These are phyloP conservation scores for Trichoderma endophyticum DNA, from an alignment of 2,329 filamentous ascomycete species.

Conservation along the genomic window DNA sequence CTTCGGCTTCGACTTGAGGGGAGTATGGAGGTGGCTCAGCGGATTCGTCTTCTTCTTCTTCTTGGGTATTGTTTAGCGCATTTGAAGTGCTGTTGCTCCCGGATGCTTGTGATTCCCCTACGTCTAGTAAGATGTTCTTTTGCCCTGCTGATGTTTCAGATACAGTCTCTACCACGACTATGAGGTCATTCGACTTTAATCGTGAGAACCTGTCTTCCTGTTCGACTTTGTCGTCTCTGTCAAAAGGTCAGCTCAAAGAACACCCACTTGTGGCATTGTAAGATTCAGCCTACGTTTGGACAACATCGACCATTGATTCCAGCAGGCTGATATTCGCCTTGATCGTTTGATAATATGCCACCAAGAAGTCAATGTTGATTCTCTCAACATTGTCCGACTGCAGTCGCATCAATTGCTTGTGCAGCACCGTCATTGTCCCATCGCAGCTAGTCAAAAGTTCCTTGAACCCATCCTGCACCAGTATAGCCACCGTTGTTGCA, in stretches of 20 bases:
- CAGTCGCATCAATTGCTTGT: slow-evolving; percentile 36
- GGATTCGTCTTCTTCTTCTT: not conserved
- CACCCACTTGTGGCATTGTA: fast-evolving
- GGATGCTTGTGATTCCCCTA: not conserved
- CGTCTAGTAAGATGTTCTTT: slow-evolving; percentile 22
- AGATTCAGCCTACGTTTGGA: slow-evolving; percentile 23
- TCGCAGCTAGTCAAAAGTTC: slow-evolving; percentile 31
- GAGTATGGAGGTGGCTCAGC: slow-evolving; percentile 28
- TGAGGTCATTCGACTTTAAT: slow-evolving; percentile 20
- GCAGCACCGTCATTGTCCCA: slow-evolving; percentile 28
- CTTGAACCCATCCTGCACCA: slow-evolving; percentile 30
- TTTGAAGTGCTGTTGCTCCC: slow-evolving; percentile 6
- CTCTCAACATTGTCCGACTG: slow-evolving; percentile 25
- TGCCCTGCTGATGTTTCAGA: slow-evolving; percentile 21
- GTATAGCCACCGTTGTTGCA: slow-evolving; percentile 29
- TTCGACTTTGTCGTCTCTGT: slow-evolving; percentile 22
- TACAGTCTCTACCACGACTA: slow-evolving; percentile 24
- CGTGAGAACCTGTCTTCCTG: slow-evolving; percentile 28
- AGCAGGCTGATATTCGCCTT: slow-evolving; percentile 20
- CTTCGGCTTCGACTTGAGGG: not conserved
- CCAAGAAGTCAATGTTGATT: slow-evolving; percentile 28
- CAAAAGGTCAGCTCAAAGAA: not conserved
- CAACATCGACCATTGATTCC: slow-evolving; percentile 23
- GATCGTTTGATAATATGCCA: slow-evolving; percentile 25
- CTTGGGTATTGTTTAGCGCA: slow-evolving; percentile 22